Evolutionary conservation across 2,329 filamentous ascomycete species (phyloP).

Genomic region (Aspergillus texensis): DNA sequence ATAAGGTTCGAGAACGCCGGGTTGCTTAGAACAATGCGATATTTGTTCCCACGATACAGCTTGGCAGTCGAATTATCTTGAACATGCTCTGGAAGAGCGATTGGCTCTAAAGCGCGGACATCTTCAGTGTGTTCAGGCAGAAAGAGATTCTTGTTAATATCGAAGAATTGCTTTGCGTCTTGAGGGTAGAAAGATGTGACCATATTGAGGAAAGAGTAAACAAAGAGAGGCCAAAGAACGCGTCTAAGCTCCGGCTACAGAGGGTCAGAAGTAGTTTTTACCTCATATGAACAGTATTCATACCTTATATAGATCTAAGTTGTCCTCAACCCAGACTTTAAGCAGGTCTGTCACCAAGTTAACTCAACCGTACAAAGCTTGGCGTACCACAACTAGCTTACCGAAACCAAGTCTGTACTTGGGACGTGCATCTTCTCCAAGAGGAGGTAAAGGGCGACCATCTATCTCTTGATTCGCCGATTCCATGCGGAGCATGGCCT

Average conservation of each 20-base stretch:
- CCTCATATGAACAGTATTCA: conserved; percentile 17
- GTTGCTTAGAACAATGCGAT: conserved; percentile 84
- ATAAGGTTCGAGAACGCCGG: conserved; percentile 81
- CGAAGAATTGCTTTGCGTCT: conserved; percentile 75
- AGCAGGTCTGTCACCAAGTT: conserved; percentile 58
- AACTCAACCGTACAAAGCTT: not conserved
- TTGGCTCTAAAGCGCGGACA: conserved; percentile 70
- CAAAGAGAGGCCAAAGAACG: conserved; percentile 88
- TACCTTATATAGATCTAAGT: conserved; percentile 91
- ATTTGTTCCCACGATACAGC: conserved; percentile 83
- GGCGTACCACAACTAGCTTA: conserved; percentile 30
- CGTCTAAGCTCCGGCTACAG: conserved; percentile 79
- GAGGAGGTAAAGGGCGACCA: conserved; percentile 70
- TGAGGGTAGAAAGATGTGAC: conserved; percentile 70
- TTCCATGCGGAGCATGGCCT: conserved; percentile 89
- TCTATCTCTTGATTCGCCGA: conserved; percentile 81
- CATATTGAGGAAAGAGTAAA: conserved; percentile 87
- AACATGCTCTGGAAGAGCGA: conserved; percentile 77
- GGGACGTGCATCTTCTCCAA: conserved; percentile 72
- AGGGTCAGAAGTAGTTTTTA: not conserved
- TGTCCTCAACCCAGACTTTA: conserved; percentile 84
- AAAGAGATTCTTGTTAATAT: conserved; percentile 69
- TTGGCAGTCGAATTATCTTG: conserved; percentile 75
- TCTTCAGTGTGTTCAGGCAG: conserved; percentile 79
- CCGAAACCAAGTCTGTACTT: conserved; percentile 76